These are phyloP conservation scores for Cladosporium colombiae DNA, from an alignment of 2,329 filamentous ascomycete genomes.

Conservation along the genomic window DNA sequence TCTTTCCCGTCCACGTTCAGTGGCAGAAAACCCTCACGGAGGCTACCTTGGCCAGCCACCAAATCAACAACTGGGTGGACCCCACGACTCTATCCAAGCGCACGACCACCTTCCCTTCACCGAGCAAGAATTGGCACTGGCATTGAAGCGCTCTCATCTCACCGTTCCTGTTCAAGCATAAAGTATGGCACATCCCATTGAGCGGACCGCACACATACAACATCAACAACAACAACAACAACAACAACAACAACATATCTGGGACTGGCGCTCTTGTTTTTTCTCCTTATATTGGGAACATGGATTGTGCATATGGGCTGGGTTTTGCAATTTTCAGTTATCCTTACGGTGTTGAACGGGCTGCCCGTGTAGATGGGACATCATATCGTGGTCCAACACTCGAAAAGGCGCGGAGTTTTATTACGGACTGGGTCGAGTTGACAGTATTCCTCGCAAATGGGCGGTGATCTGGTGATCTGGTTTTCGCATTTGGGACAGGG, in stretches of 20 bases:
- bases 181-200: neutral
- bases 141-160: slow-evolving; percentile 45
- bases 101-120: slow-evolving; percentile 45
- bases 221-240: neutral
- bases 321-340: neutral
- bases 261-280: neutral
- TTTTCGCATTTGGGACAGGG: neutral
- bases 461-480: neutral
- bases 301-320: slow-evolving; percentile 8
- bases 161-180: slow-evolving; percentile 28
- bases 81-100: slow-evolving; percentile 22
- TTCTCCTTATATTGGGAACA: neutral
- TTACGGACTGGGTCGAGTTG: neutral
- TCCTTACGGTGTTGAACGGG: neutral
- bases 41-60: neutral
- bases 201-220: neutral
- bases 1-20: slow-evolving; percentile 18
- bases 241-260: neutral
- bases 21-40: slow-evolving; percentile 19
- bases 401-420: slow-evolving; percentile 7
- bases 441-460: neutral
- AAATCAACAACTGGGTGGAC: neutral
- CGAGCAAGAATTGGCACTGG: slow-evolving; percentile 47
- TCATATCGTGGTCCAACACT: slow-evolving; percentile 1
- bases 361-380: slow-evolving; percentile 6